Evolutionary conservation across 1,139 yeast genomes (phyloP), one percentile per base, ranked within the genome.

Genomic region (Pichia sp.): DNA sequence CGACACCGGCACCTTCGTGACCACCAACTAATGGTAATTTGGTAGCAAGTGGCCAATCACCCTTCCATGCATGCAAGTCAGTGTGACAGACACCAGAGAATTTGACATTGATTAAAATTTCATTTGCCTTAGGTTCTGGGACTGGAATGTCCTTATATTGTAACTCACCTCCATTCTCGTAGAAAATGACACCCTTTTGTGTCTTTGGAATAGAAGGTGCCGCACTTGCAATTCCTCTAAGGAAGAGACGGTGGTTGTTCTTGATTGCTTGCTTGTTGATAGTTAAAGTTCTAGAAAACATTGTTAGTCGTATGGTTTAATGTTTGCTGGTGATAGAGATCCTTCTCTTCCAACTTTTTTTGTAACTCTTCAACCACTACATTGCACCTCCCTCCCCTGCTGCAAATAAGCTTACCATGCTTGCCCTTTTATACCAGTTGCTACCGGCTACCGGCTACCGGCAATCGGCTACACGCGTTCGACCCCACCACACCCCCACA

Each of bases 1-100:
- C 87, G 25, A 72, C 72, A 62, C 88, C 88, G 27, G 86, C 86
- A 65, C 91, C 91, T 64, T 80, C 88, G 58, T 80, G 88, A 53
- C 88, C 88, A 52, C 87, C 87, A 31, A 81, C 84, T 46, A 80
- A 65, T 25, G 87, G 86, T 47, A 78, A 67, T 58, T 79, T 79
- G 45, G 74, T 68, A 36, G 56, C 68, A 50, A 77, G 62, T 41
- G 86, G 86, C 86, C 86, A 77, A 57, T 79, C 86, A 56, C 86
- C 86, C 54, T 77, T 73, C 84, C 85, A 79, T 31, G 85, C 87
- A 60, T 79, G 87, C 53, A 79, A 68, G 57, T 79, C 87, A 32
- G 86, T 79, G 64, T 79, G 87, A 58, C 87, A 79, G 33, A 79
- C 87, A 62, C 87, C 87, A 10, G 86, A 78, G 64, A 77, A 79